phyloP scores from a whole-genome alignment of 495 filamentous ascomycete species.

The Penicillium samsonianum region DNA sequence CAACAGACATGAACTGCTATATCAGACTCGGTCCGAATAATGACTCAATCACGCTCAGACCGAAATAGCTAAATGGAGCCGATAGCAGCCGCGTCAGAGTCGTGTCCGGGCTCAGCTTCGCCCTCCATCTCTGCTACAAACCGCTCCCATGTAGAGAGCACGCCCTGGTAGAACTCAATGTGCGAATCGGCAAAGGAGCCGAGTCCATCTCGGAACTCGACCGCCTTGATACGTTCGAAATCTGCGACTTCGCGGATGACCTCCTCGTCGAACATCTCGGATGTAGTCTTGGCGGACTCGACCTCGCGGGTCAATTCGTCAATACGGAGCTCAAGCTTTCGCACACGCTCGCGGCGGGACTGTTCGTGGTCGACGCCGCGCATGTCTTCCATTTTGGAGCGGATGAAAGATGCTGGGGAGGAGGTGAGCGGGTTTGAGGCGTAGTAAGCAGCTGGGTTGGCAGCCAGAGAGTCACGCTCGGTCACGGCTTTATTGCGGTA shows the following conservation, averaged over 20 bases:
- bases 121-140: conserved; percentile 88
- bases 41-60: neutral
- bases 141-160: conserved; percentile 82
- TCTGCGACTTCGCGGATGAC: conserved; percentile 88
- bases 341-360: conserved; percentile 75
- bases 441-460: conserved; percentile 58
- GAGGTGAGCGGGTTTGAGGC: conserved; percentile 60
- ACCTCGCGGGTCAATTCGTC: conserved; percentile 86
- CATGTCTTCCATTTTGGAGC: conserved; percentile 94
- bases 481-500: conserved; percentile 86
- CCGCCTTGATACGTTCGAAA: conserved; percentile 93
- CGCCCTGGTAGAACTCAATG: conserved; percentile 79
- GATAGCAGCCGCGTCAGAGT: conserved; percentile 20
- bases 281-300: conserved; percentile 77
- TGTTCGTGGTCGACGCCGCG: conserved; percentile 96
- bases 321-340: conserved; percentile 89
- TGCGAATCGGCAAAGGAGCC: conserved; percentile 81
- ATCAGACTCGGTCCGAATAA: conserved; percentile 13
- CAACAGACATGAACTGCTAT: conserved; percentile 23
- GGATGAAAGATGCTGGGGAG: conserved; percentile 82
- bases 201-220: conserved; percentile 87
- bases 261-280: conserved; percentile 90
- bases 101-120: conserved; percentile 38
- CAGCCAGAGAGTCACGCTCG: conserved; percentile 84
- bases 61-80: conserved; percentile 9